Evolutionary conservation across 352 stramenopile genomes (phyloP).

Genomic region (Globisporangium viniferum): DNA sequence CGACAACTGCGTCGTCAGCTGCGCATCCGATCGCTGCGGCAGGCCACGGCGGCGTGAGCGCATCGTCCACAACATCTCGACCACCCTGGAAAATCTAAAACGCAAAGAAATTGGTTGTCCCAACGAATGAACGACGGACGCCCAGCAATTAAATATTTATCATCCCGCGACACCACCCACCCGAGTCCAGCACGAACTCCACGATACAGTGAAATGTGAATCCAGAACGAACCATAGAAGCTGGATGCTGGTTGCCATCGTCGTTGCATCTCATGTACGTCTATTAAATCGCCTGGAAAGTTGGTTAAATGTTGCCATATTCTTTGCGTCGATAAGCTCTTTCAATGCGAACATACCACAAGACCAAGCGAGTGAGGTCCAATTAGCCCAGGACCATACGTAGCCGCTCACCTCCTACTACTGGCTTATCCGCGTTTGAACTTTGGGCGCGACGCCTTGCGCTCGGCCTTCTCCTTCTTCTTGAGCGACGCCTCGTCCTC

Average conservation of each 20-base stretch:
- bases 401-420: too few relatives aligned
- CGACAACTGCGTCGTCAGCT: background rate
- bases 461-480: constrained; percentile 77
- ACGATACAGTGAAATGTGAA: background rate
- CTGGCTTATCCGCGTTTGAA: constrained; percentile 40
- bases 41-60: background rate
- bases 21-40: background rate
- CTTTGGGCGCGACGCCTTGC: constrained; percentile 52
- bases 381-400: too few relatives aligned
- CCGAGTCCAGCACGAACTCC: background rate
- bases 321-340: background rate
- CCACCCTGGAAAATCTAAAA: constrained; percentile 20
- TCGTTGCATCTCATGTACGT: background rate
- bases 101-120: background rate
- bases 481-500: constrained; percentile 59
- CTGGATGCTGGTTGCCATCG: background rate
- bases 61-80: constrained; percentile 7
- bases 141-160: constrained; percentile 9
- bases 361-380: too few relatives aligned
- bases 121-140: background rate
- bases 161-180: background rate
- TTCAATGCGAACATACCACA: background rate
- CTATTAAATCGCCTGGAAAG: background rate
- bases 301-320: background rate
- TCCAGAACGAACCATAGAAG: background rate